Conservation (phyloP, 2,329 filamentous ascomycete species). For the Phyllosticta capitalensis region DNA sequence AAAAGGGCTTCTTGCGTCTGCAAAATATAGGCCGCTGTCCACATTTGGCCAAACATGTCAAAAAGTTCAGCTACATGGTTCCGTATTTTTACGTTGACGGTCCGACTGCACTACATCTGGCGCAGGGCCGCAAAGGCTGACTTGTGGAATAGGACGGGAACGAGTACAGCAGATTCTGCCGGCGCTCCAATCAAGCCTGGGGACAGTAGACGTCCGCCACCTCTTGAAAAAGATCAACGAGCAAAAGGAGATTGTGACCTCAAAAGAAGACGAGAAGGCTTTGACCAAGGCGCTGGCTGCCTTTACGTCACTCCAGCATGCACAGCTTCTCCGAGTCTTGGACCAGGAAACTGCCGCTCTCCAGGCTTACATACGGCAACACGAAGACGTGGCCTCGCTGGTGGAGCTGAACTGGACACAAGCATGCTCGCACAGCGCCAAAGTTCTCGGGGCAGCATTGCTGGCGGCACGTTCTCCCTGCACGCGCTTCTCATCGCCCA, state of each 20-base stretch:
- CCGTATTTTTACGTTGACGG: constrained; percentile 49
- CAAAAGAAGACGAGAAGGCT: constrained; percentile 41
- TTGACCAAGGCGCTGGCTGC: constrained; percentile 46
- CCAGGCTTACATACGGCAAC: constrained; percentile 41
- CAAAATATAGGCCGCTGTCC: constrained; percentile 40
- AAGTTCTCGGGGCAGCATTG: constrained; percentile 48
- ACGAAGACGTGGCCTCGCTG: constrained; percentile 36
- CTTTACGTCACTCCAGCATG: constrained; percentile 53
- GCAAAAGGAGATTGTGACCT: constrained; percentile 42
- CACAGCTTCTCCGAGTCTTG: constrained; percentile 54
- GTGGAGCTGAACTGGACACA: constrained; percentile 50
- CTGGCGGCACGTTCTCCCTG: constrained; percentile 47
- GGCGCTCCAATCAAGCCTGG: constrained; percentile 26
- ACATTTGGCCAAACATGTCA: constrained; percentile 45
- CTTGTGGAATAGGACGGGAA: constrained; percentile 25
- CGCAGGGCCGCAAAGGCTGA: constrained; percentile 18
- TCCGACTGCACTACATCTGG: constrained; percentile 21
- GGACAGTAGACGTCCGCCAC: constrained; percentile 29
- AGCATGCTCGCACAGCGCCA: constrained; percentile 53
- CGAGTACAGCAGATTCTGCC: constrained; percentile 31
- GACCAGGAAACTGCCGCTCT: constrained; percentile 49
- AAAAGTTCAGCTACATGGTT: constrained; percentile 52
- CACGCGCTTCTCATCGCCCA: constrained; percentile 52
- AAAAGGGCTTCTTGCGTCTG: constrained; percentile 39
- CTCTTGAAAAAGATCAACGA: constrained; percentile 39